phyloP scores from a whole-genome alignment of 768 basidiomycete genomes.

The Coprinellus aureogranulatus region DNA sequence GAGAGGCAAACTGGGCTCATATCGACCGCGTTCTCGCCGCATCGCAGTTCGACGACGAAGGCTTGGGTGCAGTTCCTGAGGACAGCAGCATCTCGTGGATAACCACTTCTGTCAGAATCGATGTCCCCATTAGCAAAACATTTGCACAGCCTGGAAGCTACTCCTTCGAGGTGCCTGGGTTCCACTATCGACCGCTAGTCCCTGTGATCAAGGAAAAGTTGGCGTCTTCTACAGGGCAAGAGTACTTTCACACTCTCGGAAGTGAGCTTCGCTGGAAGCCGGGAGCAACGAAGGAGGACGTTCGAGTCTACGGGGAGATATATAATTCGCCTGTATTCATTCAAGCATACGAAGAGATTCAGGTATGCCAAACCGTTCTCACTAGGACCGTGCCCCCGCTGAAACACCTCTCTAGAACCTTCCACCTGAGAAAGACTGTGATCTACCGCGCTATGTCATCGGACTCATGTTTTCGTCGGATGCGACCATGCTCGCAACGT shows the following conservation, averaged over 20 bases:
- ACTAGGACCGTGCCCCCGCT: neutral
- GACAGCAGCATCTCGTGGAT: neutral
- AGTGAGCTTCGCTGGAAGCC: slow-evolving; percentile 11
- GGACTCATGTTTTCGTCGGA: slow-evolving; percentile 32
- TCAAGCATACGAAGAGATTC: slow-evolving; percentile 11
- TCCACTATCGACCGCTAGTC: too few relatives aligned
- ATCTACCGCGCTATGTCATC: slow-evolving; percentile 18
- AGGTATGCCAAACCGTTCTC: neutral
- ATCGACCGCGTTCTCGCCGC: neutral
- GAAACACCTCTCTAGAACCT: neutral
- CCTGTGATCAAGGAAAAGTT: neutral
- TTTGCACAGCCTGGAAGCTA: neutral
- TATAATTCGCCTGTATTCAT: slow-evolving; percentile 19
- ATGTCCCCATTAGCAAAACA: neutral
- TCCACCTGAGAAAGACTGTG: slow-evolving; percentile 1
- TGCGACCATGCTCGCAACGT: slow-evolving; percentile 29
- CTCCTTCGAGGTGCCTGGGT: neutral
- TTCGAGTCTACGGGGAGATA: slow-evolving; percentile 16
- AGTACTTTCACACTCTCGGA: slow-evolving; percentile 13
- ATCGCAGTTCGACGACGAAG: neutral
- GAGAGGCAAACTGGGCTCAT: neutral
- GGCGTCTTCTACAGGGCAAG: neutral
- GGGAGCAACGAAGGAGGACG: neutral
- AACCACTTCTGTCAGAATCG: neutral
- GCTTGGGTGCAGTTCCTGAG: neutral